A percentile compares a stretch with the other conserved stretches of the same genome.
These are phyloP conservation scores for Thelephora ganbajun DNA, from an alignment of 768 basidiomycete species.

Conservation along the genomic window DNA sequence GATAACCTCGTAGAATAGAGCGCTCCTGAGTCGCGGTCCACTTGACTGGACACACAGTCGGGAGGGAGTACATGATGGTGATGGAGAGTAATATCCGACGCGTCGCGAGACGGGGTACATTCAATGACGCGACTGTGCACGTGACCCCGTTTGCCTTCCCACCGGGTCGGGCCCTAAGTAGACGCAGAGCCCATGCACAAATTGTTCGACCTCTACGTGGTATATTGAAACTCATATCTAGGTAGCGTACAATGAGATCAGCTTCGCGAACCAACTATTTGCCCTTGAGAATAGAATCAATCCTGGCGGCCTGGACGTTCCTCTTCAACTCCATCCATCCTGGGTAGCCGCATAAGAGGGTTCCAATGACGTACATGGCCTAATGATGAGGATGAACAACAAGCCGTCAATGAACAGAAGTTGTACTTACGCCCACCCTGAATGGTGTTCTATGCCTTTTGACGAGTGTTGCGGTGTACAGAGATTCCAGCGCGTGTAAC, in stretches of 20 bases:
- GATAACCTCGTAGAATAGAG: slow-evolving; percentile 38
- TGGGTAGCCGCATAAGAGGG: slow-evolving; percentile 41
- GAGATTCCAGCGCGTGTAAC: slow-evolving; percentile 30
- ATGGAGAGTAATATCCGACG: too few relatives aligned
- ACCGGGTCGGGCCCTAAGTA: too few relatives aligned
- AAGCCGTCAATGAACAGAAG: slow-evolving; percentile 12
- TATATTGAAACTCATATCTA: too few relatives aligned
- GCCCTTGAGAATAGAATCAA: slow-evolving; percentile 71
- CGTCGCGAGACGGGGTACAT: too few relatives aligned
- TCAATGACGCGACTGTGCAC: too few relatives aligned
- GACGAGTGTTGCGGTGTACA: slow-evolving; percentile 35
- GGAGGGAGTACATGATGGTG: slow-evolving; percentile 4
- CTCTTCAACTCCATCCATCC: slow-evolving; percentile 38
- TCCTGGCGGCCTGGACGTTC: slow-evolving; percentile 52
- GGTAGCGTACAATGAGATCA: neutral
- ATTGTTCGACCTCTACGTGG: too few relatives aligned
- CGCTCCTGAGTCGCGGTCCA: slow-evolving; percentile 55
- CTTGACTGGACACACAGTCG: slow-evolving; percentile 14
- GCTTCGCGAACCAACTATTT: slow-evolving; percentile 20
- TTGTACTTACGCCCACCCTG: slow-evolving; percentile 21
- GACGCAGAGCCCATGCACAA: too few relatives aligned
- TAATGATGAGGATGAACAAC: slow-evolving; percentile 13
- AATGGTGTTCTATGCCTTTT: slow-evolving; percentile 36
- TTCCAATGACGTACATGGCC: slow-evolving; percentile 37
- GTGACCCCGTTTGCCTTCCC: too few relatives aligned